These are phyloP conservation scores for Mycena latifolia DNA, from an alignment of 768 basidiomycete genomes.

Conservation along the genomic window DNA sequence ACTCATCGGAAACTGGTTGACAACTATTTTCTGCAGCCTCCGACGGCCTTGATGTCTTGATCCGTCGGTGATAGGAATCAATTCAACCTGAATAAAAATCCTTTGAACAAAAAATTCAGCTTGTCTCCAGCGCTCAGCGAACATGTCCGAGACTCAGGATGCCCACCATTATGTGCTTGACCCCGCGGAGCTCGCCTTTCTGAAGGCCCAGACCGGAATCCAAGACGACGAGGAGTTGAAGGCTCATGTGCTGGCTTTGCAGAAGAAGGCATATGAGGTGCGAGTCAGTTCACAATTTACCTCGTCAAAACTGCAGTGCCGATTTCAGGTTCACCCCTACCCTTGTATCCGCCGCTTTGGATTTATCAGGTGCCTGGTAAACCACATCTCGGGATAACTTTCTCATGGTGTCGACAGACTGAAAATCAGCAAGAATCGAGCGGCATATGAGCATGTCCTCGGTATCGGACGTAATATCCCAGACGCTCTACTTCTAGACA, in stretches of 20 bases:
- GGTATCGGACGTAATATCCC: constrained; percentile 41
- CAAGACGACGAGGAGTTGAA: constrained; percentile 51
- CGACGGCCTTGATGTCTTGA: too few relatives aligned
- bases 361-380: constrained; percentile 41
- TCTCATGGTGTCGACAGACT: background rate
- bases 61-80: background rate
- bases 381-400: too few relatives aligned
- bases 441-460: constrained; percentile 48
- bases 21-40: too few relatives aligned
- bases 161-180: too few relatives aligned
- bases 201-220: constrained; percentile 52
- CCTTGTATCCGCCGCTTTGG: constrained; percentile 48
- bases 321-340: constrained; percentile 45
- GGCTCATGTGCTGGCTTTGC: constrained; percentile 53
- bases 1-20: too few relatives aligned
- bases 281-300: background rate
- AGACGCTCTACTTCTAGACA: constrained; percentile 53
- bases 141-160: background rate
- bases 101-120: too few relatives aligned
- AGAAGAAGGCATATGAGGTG: constrained; percentile 50
- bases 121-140: too few relatives aligned
- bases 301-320: background rate
- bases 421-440: constrained; percentile 6
- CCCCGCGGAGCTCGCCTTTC: constrained; percentile 49
- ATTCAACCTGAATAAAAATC: too few relatives aligned